Percentiles rank a stretch among this genome's conserved stretches.
Evolutionary conservation across 306 rosid species (phyloP).

Genomic region (Amphicarpaea edgeworthii): DNA sequence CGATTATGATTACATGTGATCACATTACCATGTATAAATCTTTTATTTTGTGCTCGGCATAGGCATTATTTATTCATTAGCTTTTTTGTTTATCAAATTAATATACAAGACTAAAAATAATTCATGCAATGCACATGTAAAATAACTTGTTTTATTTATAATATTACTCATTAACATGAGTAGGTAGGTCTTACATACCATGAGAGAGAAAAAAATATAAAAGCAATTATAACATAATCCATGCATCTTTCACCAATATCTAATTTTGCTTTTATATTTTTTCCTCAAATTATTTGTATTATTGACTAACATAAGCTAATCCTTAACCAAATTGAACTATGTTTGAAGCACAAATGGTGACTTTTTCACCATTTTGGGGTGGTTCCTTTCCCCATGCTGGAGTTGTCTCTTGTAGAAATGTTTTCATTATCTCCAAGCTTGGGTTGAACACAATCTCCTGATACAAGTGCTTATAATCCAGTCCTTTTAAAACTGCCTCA

Average conservation of each 20-base stretch:
- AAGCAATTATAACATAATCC: not conserved
- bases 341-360: not conserved
- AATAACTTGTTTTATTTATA: not conserved
- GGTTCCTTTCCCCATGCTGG: not conserved
- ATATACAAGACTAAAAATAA: not conserved
- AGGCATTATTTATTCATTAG: not conserved
- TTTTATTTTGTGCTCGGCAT: too few species aligned
- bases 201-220: not conserved
- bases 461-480: conserved; percentile 3
- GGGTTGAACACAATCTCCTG: conserved; percentile 38
- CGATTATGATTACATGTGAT: too few species aligned
- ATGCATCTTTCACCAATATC: not conserved
- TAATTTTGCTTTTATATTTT: conserved; percentile 4
- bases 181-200: not conserved
- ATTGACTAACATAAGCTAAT: not conserved
- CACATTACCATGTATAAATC: too few species aligned
- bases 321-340: not conserved
- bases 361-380: not conserved
- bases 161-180: not conserved
- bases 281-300: not conserved
- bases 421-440: conserved; percentile 8
- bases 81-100: not conserved
- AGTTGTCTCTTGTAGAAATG: not conserved
- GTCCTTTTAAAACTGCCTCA: conserved; percentile 24
- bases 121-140: not conserved